Evolutionary conservation across 2,329 filamentous ascomycete species (phyloP), one percentile per base, ranked within the genome.

Genomic region (Penicillium vulpinum): DNA sequence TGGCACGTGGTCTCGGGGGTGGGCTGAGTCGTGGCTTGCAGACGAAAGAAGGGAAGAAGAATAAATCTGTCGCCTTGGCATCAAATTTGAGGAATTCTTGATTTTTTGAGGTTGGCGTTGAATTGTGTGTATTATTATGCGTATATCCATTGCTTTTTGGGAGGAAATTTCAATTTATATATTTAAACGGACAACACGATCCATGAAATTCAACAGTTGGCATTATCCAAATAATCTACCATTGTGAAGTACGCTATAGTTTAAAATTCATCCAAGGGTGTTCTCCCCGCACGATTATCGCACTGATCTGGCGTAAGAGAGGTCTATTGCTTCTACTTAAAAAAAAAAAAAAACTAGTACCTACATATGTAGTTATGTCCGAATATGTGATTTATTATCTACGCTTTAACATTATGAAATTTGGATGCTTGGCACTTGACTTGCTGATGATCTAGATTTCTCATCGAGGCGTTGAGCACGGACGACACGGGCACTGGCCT

Each of bases 1-100:
- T 79, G 51, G 75, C 75, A 4, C 63, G 74, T 57, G 77, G 77
- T 1, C 67, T 78, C 16, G 75, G 76, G 13, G 75, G 72, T 22
- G 76, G 76, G 3, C 59, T 78, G 28, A 78, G 74, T 58, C 72
- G 74, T 50, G 77, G 75, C 4, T 59, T 78, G 47, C 67, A 67
- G 40, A 51, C 59, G 7, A 72, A 68, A 54, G 69, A 73, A 13
- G 70, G 63, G 52, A 69, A 65, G 58, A 74, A 68, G 48, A 64
- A 57, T 22, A 62, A 62, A 16, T 54, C 65, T 38, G 48, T 59
- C 35, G 61, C 58, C 9, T 40, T 61, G 36, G 51, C 56, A 29
- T 45, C 53, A 41, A 55, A 47, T 54, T 45, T 39, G 45, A 59
- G 45, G 54, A 40, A 54, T 31, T 49, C 51, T 24, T 54, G 40